Base-by-base conservation (phyloP, 352 stramenopile genomes). In the Globisporangium lucens region DNA sequence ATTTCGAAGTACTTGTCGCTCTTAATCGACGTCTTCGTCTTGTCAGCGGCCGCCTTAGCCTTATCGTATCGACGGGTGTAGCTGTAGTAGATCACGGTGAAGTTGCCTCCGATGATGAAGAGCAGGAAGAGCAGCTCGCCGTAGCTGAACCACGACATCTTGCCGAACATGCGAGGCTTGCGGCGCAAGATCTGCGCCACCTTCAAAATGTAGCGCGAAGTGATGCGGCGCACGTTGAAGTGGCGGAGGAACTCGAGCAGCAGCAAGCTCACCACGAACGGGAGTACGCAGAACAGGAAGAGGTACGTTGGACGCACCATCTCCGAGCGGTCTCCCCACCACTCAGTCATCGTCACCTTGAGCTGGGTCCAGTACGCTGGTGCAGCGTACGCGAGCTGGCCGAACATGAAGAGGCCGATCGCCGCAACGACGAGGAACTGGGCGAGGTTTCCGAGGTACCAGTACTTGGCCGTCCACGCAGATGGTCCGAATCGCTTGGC, bases 271-370 rank as follows among this genome's bases (percentile, higher is more conserved):
- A 53, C 58, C 4, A 70, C 22, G 17, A 79, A 33, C 13, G 75
- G 75, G 27, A 79, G 20, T 0, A 79, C 49, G 36, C 53, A 38
- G 29, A 74, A 78, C 35, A 81, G 61, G 51, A 79, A 68, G 36
- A 79, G 73, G 62, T 68, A 81, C 24, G 61, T 78, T 22, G 65
- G 64, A 27, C 58, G 47, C 22, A 72, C 38, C 66, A 81, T 77
- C 51, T 79, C 72, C 15, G 36, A 47, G 63, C 53, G 56, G 1
- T 53, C 53, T 12, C 62, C 62, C 62, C 62, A 68, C 62, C 62
- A 68, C 13, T 41, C 35, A 12, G 36, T 62, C 35, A 61, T 55
- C 29, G 47, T 57, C 33, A 27, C 22, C 46, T 59, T 66, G 35
- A 66, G 49, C 29, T 66, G 29, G 10, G 35, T 66, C n/a, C 38